phyloP scores from a whole-genome alignment of 2,329 filamentous ascomycete species.

The Penicillium olsonii region DNA sequence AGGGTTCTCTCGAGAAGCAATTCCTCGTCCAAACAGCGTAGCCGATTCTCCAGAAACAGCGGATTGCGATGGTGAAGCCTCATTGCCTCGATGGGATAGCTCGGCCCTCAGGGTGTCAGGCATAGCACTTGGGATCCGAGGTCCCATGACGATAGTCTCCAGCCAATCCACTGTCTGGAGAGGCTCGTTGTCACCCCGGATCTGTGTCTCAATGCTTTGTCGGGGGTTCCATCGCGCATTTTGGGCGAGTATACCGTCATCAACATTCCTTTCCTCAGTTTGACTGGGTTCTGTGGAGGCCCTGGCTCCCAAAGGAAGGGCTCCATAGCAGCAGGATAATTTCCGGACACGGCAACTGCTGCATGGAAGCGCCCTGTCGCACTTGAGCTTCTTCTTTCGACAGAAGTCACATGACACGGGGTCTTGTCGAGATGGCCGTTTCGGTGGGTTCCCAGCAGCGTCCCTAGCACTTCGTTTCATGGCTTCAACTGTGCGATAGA shows the following conservation, averaged over 20 bases:
- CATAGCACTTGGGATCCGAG: slow-evolving; percentile 26
- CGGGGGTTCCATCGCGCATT: neutral
- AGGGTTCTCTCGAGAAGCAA: slow-evolving; percentile 23
- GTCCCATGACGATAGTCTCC: slow-evolving; percentile 32
- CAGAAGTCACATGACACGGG: slow-evolving; percentile 45
- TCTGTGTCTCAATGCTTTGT: neutral
- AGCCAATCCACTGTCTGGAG: slow-evolving; percentile 30
- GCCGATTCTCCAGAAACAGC: neutral
- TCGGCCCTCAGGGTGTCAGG: slow-evolving; percentile 22
- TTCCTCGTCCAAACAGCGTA: neutral
- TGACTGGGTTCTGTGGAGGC: neutral
- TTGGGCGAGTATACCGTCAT: neutral
- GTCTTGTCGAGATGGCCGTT: slow-evolving; percentile 34
- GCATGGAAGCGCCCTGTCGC: slow-evolving; percentile 55
- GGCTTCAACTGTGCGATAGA: no score
- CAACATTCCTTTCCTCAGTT: neutral
- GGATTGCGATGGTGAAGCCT: neutral
- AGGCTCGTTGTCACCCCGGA: slow-evolving; percentile 18
- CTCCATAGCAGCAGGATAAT: slow-evolving; percentile 29
- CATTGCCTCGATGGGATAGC: slow-evolving; percentile 7
- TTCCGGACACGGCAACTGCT: slow-evolving; percentile 45
- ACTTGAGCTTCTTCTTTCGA: slow-evolving; percentile 53
- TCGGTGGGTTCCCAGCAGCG: neutral
- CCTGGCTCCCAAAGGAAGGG: neutral
- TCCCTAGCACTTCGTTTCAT: slow-evolving; percentile 29